Evolutionary conservation across 352 stramenopile genomes (phyloP).

Genomic region (Globisporangium megalacanthum): DNA sequence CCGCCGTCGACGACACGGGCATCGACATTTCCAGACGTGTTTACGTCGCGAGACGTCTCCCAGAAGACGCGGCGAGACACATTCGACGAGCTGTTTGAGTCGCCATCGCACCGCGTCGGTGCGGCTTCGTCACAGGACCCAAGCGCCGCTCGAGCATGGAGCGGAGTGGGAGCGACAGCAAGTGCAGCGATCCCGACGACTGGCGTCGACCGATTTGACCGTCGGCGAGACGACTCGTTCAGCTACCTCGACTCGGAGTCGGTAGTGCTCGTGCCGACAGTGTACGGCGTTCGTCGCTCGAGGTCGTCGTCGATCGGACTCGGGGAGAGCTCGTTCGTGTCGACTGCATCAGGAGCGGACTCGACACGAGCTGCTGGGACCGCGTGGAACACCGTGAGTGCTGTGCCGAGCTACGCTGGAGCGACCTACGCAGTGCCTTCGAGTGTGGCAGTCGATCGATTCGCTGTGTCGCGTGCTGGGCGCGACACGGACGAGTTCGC

Average conservation of each 20-base stretch:
- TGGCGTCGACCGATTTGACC: conserved; percentile 57
- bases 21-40: conserved; percentile 1
- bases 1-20: not conserved
- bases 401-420: conserved; percentile 17
- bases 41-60: not conserved
- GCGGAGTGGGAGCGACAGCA: conserved; percentile 1
- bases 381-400: conserved; percentile 35
- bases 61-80: conserved; percentile 44
- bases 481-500: conserved; percentile 1
- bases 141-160: conserved; percentile 9
- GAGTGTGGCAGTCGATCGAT: conserved; percentile 14
- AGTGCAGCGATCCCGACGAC: conserved; percentile 10
- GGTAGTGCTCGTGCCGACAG: not conserved
- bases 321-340: conserved; percentile 6
- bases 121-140: not conserved
- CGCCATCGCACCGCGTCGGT: conserved; percentile 24
- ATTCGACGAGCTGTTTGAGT: conserved; percentile 74
- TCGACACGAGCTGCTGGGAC: conserved; percentile 14
- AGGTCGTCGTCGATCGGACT: conserved; percentile 13
- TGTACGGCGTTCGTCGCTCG: conserved; percentile 4
- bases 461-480: conserved; percentile 1
- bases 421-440: conserved; percentile 41
- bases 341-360: not conserved
- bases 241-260: conserved; percentile 1
- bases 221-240: conserved; percentile 12